Base-by-base conservation (phyloP, 2,329 filamentous ascomycete genomes). In the Trichoderma pleuroti region DNA sequence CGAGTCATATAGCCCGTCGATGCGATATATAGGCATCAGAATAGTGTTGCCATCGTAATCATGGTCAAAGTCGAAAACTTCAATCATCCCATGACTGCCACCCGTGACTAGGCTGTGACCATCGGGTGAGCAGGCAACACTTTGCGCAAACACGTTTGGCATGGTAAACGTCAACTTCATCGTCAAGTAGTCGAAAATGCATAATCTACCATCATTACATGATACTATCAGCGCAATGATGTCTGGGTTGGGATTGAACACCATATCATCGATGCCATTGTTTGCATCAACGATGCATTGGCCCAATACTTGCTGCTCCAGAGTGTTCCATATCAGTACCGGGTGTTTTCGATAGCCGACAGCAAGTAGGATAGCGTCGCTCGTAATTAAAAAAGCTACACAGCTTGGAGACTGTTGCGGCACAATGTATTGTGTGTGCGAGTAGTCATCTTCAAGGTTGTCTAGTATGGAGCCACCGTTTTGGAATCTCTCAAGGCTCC, bases 211-310 rank as follows among this genome's bases (percentile, higher is more conserved):
- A 6, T 66, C 63, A 10, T 28, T 66, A 4, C 21, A 66, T 5
- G 63, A 54, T 9, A 56, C 49, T 12, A 56, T 18, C 9, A 66
- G 24, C 2, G 63, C 46, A n/a, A 39, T 28, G 39, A 66, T 66
- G n/a, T 66, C 63, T 4, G 63, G 63, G 3, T 66, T 66, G 1
- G 63, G 49, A 9, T 66, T 66, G 30, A 66, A 66, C 12, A 42
- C 63, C 63, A 66, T 66, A 46, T 52, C 32, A 26, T 66, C 49
- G 21, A 66, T 66, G 21, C 63, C 63, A 66, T 66, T 66, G 34
- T 66, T 66, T n/a, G 63, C 30, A 16, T 39, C 46, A 21, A 66
- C 14, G 9, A 56, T 26, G 11, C 63, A 66, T 12, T 66, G 63
- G 6, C 63, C 63, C 3, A 66, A 10, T 16, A 11, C 32, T 39